These are phyloP conservation scores for Lomentospora prolificans DNA, from an alignment of 2,329 filamentous ascomycete genomes.

Conservation along the genomic window DNA sequence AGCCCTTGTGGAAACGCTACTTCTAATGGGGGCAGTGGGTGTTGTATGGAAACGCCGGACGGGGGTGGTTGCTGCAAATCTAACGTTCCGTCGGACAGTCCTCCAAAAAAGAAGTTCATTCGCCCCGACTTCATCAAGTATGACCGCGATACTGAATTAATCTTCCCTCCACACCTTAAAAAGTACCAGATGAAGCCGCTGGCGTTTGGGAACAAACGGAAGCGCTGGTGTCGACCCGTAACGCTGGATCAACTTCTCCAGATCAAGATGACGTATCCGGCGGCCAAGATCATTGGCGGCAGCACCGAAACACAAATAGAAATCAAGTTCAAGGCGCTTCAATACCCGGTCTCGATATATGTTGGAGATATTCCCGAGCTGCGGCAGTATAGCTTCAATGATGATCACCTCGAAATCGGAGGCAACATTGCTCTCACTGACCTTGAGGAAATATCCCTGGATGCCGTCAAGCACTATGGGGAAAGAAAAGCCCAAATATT, in stretches of 20 bases:
- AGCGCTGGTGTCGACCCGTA: slow-evolving; percentile 85
- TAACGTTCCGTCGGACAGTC: slow-evolving; percentile 36
- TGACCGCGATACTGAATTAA: slow-evolving; percentile 85
- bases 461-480: slow-evolving; percentile 75
- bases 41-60: slow-evolving; percentile 59
- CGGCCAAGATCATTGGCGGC: slow-evolving; percentile 88
- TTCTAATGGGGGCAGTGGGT: slow-evolving; percentile 40
- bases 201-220: slow-evolving; percentile 87
- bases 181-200: slow-evolving; percentile 76
- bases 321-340: slow-evolving; percentile 92
- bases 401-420: slow-evolving; percentile 80
- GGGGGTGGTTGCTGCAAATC: slow-evolving; percentile 62
- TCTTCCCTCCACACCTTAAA: slow-evolving; percentile 78
- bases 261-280: slow-evolving; percentile 77
- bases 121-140: slow-evolving; percentile 91
- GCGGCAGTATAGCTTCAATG: slow-evolving; percentile 67
- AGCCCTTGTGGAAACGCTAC: slow-evolving; percentile 39
- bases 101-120: slow-evolving; percentile 60
- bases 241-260: slow-evolving; percentile 80
- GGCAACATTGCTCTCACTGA: slow-evolving; percentile 91
- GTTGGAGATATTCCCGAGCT: slow-evolving; percentile 90
- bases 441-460: slow-evolving; percentile 71
- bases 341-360: slow-evolving; percentile 82
- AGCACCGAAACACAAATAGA: slow-evolving; percentile 98
- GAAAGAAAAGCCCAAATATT: slow-evolving; percentile 65